Base-by-base conservation (phyloP, 345 rosid species). In the Gossypium mustelinum region DNA sequence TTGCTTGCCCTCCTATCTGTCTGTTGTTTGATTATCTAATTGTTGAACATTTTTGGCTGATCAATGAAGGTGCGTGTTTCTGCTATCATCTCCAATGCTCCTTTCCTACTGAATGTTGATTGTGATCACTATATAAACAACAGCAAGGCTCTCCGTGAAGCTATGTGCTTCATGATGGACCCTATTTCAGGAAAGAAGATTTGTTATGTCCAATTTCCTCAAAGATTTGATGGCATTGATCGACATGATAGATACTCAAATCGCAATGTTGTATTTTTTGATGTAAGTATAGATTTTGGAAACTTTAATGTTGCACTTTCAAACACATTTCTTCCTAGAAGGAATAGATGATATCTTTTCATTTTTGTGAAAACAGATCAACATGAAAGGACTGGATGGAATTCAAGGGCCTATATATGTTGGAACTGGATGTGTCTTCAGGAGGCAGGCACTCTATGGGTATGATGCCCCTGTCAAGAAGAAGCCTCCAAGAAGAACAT, bases 371-470 rank as follows among this genome's bases (percentile, higher is more conserved):
- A 61, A 83, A 78, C 89, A 93, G 98, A 89, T 93, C 75, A 93
- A 93, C 78, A 93, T 93, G 98, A 93, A 93, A 86, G 98, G 98
- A 50, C 79, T 93, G 68, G 98, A 93, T 78, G 98, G 98, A 45
- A 68, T 94, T 43, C 98, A 94, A 83, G 98, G 98, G 20, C 98
- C 98, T 9, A 92, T 92, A 72, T 94, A 94, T 41, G 98, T 94
- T 2, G 98, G 97, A 72, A 94, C 98, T 1, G 98, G 98, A 9
- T 94, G 97, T 58, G 97, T 94, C 57, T 94, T 94, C 84, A 86
- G 98, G 78, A 85, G 98, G 85, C 92, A 84, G 55, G 96, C 98
- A 58, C 88, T 92, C 54, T 92, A 92, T 34, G 98, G 97, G 44
- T 90, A 75, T 27, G 97, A 94, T 83, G 97, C 96, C 66, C 98